Evolutionary conservation across 257 asterid genomes (phyloP), one percentile per base, ranked within the genome.

Genomic region (Salvia rosmarinus): DNA sequence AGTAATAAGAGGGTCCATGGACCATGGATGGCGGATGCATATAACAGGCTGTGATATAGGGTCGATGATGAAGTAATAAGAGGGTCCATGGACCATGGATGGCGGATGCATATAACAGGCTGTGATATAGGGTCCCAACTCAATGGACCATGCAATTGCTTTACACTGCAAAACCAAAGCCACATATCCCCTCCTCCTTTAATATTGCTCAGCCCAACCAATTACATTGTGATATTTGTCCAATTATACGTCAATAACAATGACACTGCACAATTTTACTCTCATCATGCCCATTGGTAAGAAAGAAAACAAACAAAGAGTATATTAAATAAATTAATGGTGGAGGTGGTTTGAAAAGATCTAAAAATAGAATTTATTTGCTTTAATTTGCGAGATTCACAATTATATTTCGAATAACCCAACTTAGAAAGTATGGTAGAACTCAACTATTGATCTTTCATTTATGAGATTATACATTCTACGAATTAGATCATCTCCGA

Each of bases 41-140:
- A 9, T 7, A 23, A 55, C 61, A 55, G 37, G 37, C 61, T 55
- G 61, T 55, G 17, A 55, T n/a, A n/a, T n/a, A n/a, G n/a, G n/a
- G n/a, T n/a, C 4, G 32, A 28, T 28, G 32, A 28, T 1, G 32
- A 28, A 28, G 4, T 28, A 28, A 28, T 1, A 32, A 5, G 37
- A 5, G 42, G 5, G 42, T 37, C 9, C 7, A 9, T 7, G 4
- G 4, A 32, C 4, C 4, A 5, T 34, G 2, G 9, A 37, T 37
- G 7, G 42, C 7, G 9, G 9, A 47, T 47, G 54, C 54, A 52
- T 52, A 9, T 7, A 23, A 55, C 61, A 55, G 37, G 37, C 61
- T 55, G 61, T 55, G 17, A 55, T n/a, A n/a, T 23, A 23, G 61
- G 61, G 61, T 55, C 61, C 61, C 61, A 23, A 55, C 8, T 55